Evolutionary conservation across 202 grass and related monocot genomes (phyloP).

Genomic region (Setaria italica): DNA sequence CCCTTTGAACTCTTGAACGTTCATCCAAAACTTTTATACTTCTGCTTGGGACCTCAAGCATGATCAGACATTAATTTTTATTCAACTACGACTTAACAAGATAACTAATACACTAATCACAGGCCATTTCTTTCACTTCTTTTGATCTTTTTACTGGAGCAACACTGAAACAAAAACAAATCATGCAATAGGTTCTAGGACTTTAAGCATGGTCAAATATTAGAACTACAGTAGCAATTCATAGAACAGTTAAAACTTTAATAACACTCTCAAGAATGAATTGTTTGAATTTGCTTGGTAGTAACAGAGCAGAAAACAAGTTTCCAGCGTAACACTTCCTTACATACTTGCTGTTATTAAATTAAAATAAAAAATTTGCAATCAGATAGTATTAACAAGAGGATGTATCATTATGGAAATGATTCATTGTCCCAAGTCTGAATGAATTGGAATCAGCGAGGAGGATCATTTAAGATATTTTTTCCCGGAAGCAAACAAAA

Average conservation of each 20-base stretch:
- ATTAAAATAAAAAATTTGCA: background rate
- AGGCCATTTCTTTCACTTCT: background rate
- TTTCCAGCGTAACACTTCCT: background rate
- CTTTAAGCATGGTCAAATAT: constrained; percentile 6
- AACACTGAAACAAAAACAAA: background rate
- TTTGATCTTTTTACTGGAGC: background rate
- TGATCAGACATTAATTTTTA: background rate
- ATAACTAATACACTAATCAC: background rate
- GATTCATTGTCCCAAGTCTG: background rate
- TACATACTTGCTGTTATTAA: constrained; percentile 9
- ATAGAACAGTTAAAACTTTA: background rate
- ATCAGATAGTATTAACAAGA: background rate
- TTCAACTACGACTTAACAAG: background rate
- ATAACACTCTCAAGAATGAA: background rate
- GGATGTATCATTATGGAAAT: background rate
- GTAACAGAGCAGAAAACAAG: background rate
- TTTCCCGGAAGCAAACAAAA: background rate
- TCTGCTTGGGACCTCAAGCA: background rate
- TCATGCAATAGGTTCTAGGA: background rate
- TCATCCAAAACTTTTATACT: background rate
- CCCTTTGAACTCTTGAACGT: background rate
- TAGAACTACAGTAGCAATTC: background rate
- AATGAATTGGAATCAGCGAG: background rate
- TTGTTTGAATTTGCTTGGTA: background rate
- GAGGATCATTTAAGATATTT: background rate